These are phyloP conservation scores for Alternaria sp. DNA, from an alignment of 2,329 filamentous ascomycete genomes.

Conservation along the genomic window DNA sequence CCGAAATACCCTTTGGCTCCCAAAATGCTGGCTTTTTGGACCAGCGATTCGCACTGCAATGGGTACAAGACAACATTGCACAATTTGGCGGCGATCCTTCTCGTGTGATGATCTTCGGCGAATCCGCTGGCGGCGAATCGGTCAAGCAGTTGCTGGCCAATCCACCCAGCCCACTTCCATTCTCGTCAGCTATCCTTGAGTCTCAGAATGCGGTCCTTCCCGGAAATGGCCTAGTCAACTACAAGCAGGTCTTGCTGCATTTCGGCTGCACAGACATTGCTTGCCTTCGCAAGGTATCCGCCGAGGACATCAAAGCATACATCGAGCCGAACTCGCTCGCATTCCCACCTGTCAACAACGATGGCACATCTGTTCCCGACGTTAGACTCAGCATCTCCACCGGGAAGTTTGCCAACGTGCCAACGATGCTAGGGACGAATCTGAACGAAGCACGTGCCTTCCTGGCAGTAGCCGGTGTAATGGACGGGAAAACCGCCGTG, in stretches of 20 bases:
- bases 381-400: slow-evolving; percentile 12
- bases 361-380: slow-evolving; percentile 10
- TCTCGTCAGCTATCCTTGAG: slow-evolving; percentile 32
- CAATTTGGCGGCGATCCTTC: slow-evolving; percentile 48
- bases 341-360: slow-evolving; percentile 18
- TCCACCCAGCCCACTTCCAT: slow-evolving; percentile 20
- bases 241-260: slow-evolving; percentile 10
- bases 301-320: slow-evolving; percentile 9
- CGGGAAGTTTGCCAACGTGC: slow-evolving; percentile 12
- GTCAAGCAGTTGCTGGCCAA: slow-evolving; percentile 23
- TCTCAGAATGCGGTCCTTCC: slow-evolving; percentile 18
- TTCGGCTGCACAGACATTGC: slow-evolving; percentile 14
- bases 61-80: slow-evolving; percentile 57
- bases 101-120: slow-evolving; percentile 55
- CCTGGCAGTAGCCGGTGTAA: slow-evolving; percentile 5
- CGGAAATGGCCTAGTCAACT: slow-evolving; percentile 11
- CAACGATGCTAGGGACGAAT: slow-evolving; percentile 14
- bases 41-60: slow-evolving; percentile 60
- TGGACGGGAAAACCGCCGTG: slow-evolving; percentile 7
- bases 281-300: slow-evolving; percentile 7
- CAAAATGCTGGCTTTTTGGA: slow-evolving; percentile 61
- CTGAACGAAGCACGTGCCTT: slow-evolving; percentile 18
- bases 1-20: slow-evolving; percentile 18
- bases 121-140: slow-evolving; percentile 32
- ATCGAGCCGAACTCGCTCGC: slow-evolving; percentile 12